These are phyloP conservation scores for Eucalyptus lansdowneana DNA, from an alignment of 345 rosid genomes.

Conservation along the genomic window DNA sequence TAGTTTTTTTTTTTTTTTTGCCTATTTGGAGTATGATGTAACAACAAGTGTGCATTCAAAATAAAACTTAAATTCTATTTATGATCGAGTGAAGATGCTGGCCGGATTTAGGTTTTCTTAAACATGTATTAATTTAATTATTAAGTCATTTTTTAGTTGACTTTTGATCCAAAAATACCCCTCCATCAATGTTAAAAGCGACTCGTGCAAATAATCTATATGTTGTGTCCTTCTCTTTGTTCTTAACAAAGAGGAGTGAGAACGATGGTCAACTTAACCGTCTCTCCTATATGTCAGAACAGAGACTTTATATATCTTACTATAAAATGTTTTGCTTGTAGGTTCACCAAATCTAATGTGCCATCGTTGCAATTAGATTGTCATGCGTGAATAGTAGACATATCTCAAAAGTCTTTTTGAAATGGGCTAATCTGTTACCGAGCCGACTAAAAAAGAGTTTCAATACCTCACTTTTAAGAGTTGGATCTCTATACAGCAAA, in stretches of 20 bases:
- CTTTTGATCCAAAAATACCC: background rate
- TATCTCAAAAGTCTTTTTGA: background rate
- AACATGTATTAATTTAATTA: background rate
- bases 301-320: too few relatives aligned
- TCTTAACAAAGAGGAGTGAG: background rate
- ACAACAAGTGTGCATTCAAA: background rate
- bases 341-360: background rate
- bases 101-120: background rate
- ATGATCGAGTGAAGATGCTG: background rate
- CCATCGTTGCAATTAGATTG: too few relatives aligned
- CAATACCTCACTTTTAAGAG: background rate
- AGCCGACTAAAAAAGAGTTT: background rate
- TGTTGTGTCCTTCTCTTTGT: background rate
- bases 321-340: too few relatives aligned
- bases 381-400: too few relatives aligned
- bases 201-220: background rate
- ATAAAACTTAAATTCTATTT: background rate
- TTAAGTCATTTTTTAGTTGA: background rate
- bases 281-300: too few relatives aligned
- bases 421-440: rapidly evolving
- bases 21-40: background rate
- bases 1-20: background rate
- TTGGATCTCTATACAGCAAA: background rate
- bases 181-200: background rate
- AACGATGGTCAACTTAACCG: background rate